Conservation (phyloP, 108 stramenopile genomes). For the Mediolabrus comicus region DNA sequence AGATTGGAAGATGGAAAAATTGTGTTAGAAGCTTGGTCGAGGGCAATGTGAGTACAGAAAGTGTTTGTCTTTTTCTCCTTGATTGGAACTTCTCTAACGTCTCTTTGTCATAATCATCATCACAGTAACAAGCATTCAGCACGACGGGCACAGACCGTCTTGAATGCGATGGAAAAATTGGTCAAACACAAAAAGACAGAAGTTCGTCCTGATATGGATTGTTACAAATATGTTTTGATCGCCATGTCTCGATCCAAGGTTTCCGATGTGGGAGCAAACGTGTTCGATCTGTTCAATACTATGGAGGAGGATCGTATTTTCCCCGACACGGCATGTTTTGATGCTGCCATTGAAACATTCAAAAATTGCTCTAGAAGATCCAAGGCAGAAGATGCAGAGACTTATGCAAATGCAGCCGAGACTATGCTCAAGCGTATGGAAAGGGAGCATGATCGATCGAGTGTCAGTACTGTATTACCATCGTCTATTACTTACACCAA, state of each 20-base stretch:
- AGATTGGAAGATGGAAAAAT: conserved; percentile 76
- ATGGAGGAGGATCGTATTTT: conserved; percentile 67
- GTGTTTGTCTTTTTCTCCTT: neutral
- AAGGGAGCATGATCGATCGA: conserved; percentile 60
- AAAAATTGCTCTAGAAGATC: conserved; percentile 50
- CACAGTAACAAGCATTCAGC: conserved; percentile 70
- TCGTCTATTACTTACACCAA: conserved; percentile 63
- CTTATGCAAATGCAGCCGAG: conserved; percentile 49
- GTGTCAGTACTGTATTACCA: conserved; percentile 44
- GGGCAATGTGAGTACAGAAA: conserved; percentile 56
- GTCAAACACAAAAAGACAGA: conserved; percentile 42
- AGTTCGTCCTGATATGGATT: conserved; percentile 54
- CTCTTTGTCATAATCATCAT: neutral
- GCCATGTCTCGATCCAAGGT: conserved; percentile 41
- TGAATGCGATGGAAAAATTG: conserved; percentile 57
- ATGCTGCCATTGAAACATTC: conserved; percentile 69
- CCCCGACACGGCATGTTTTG: conserved; percentile 70
- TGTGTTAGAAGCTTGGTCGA: conserved; percentile 72
- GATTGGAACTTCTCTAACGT: neutral
- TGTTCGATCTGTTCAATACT: conserved; percentile 48
- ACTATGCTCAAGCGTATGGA: conserved; percentile 65
- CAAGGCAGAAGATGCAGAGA: conserved; percentile 24
- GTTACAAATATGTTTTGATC: conserved; percentile 61
- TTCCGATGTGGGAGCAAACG: conserved; percentile 39
- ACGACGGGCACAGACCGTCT: conserved; percentile 54